Evolutionary conservation across 768 basidiomycete species (phyloP).

Genomic region (Royoungia palumana): DNA sequence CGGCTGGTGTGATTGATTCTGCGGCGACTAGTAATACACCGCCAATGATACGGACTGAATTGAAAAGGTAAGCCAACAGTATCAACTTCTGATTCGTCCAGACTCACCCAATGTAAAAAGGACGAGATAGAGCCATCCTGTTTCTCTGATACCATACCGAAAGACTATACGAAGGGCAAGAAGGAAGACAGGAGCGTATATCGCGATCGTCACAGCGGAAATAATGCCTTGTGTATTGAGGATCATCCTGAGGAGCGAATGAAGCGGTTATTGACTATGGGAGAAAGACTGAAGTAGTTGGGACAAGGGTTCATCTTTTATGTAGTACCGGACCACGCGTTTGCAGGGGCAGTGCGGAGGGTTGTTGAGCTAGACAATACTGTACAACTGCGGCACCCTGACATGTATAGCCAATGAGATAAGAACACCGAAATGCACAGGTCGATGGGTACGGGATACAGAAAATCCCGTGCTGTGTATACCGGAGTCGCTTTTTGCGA

Average conservation of each 20-base stretch:
- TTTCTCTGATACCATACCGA: constrained; percentile 57
- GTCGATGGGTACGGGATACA: no score
- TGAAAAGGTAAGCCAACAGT: constrained; percentile 1
- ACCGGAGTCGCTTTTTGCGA: no score
- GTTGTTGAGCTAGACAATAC: no score
- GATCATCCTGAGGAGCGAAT: constrained; percentile 23
- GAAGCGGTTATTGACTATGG: neutral
- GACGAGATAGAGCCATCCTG: constrained; percentile 67
- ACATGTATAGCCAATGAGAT: no score
- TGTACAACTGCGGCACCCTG: neutral
- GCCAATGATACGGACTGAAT: constrained; percentile 53
- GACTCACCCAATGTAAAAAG: constrained; percentile 56
- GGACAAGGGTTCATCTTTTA: constrained; percentile 14
- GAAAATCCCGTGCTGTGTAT: no score
- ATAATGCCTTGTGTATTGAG: constrained; percentile 47
- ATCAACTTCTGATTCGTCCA: neutral
- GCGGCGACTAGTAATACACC: constrained; percentile 56
- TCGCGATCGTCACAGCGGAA: constrained; percentile 54
- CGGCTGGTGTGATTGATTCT: constrained; percentile 39
- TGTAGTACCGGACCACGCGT: constrained; percentile 12
- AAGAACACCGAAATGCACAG: neutral
- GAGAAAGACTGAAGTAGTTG: neutral
- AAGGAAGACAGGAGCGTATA: constrained; percentile 55
- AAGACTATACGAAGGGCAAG: constrained; percentile 44
- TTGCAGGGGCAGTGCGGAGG: constrained; percentile 11